Percentiles rank a stretch among this genome's conserved stretches.
phyloP scores from a whole-genome alignment of 495 filamentous ascomycete genomes.

The Penicillium salamii region DNA sequence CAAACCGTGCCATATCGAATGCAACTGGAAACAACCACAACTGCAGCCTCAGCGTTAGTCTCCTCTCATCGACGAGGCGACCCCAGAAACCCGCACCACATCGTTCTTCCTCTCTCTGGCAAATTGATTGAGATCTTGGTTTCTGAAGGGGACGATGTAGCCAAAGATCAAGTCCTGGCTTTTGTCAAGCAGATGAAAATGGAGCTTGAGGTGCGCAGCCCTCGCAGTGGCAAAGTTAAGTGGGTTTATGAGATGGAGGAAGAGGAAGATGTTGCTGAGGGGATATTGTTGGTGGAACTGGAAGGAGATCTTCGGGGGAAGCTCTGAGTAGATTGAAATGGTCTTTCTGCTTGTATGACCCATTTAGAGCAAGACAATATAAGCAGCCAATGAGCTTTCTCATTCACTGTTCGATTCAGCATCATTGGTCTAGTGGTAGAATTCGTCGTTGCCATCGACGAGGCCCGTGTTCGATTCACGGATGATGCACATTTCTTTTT shows the following conservation, averaged over 20 bases:
- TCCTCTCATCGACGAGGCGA: constrained; percentile 52
- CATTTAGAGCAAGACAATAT: too few relatives aligned
- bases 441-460: constrained; percentile 60
- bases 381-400: constrained; percentile 2
- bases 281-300: constrained; percentile 52
- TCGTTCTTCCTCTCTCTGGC: constrained; percentile 57
- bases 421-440: constrained; percentile 60
- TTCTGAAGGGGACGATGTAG: constrained; percentile 49
- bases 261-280: constrained; percentile 56
- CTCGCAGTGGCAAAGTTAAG: constrained; percentile 43
- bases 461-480: constrained; percentile 60
- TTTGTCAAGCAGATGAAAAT: constrained; percentile 69
- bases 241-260: constrained; percentile 59
- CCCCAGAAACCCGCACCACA: constrained; percentile 48
- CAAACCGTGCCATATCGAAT: constrained; percentile 38
- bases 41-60: constrained; percentile 45
- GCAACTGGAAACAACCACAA: constrained; percentile 45
- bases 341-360: too few relatives aligned
- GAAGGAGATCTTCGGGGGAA: constrained; percentile 24
- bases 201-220: constrained; percentile 58
- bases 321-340: constrained; percentile 16
- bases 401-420: constrained; percentile 16
- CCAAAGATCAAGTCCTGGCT: constrained; percentile 53
- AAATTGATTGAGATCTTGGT: constrained; percentile 58
- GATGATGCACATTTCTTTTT: constrained; percentile 43